phyloP scores from a whole-genome alignment of 176 grass and related monocot species.

The Eremochloa ophiuroides region DNA sequence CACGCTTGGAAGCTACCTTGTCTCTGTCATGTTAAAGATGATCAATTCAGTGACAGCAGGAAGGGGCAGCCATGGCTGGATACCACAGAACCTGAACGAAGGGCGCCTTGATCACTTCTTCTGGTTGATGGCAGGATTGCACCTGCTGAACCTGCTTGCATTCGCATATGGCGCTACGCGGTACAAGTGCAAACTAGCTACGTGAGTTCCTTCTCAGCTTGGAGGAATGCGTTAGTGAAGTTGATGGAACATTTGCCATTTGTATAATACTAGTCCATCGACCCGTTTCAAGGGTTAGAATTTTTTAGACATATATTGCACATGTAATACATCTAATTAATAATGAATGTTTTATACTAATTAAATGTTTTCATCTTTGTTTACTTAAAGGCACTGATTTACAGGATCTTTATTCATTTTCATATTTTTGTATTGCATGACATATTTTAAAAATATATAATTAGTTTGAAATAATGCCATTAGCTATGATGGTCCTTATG shows the following conservation, averaged over 20 bases:
- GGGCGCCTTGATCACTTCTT: background rate
- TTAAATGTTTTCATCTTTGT: no score
- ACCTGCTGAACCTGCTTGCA: constrained; percentile 1
- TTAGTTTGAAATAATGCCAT: no score
- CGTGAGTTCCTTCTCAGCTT: background rate
- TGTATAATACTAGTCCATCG: no score
- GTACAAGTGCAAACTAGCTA: constrained; percentile 5
- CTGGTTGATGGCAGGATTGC: constrained; percentile 16
- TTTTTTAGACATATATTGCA: no score
- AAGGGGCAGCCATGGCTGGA: background rate
- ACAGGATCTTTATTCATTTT: no score
- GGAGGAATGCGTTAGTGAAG: background rate
- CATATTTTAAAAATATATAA: no score
- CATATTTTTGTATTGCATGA: no score
- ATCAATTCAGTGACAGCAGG: background rate
- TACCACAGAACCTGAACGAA: background rate
- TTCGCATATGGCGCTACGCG: background rate
- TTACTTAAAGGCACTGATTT: no score
- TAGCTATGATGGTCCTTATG: no score
- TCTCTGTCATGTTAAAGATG: background rate
- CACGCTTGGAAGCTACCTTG: background rate
- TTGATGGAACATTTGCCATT: background rate
- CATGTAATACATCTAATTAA: no score
- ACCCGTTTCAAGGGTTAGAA: no score
- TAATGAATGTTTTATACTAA: no score